Evolutionary conservation across 495 filamentous ascomycete species (phyloP), one percentile per base, ranked within the genome.

Genomic region (Penicillium bialowiezense): DNA sequence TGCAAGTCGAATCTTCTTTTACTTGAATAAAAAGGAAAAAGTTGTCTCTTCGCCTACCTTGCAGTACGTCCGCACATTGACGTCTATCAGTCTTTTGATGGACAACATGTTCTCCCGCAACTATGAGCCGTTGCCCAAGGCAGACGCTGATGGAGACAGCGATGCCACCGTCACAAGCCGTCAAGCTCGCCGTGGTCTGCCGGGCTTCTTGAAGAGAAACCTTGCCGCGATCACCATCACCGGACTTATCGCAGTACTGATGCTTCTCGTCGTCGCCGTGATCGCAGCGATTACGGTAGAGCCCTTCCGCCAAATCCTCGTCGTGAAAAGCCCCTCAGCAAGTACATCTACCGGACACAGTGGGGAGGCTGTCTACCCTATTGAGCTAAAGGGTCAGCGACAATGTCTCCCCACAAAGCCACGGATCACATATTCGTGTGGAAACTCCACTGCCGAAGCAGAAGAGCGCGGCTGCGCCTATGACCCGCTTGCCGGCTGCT

Each of bases 401-500:
- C 46, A 55, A 15, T 55, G 52, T 18, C 36, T 55, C 0, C 46
- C 40, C 3, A 40, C 52, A 20, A 18, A 41, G 8, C 41, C 52
- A 9, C 52, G 47, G 3, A 41, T 35, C 15, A 34, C 31, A 7
- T 48, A 51, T 21, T 36, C 47, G 1, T 55, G 52, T 20, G 52
- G 52, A 3, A 55, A 55, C 36, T 55, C 52, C 8, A 55, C 52
- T 7, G n/a, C 36, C 1, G 52, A 55, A 21, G 52, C 52, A 9
- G 24, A 44, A 36, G 34, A 18, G 2, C 48, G 21, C 4, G 52
- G 52, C 20, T 55, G 52, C 20, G 38, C 41, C 7, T 55, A 55
- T 24, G 52, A 55, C 17, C 47, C 52, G 12, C 41, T 55, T 13
- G 41, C 52, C 7, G 52, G 46, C 29, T 55, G 52, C 41, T 55